These are phyloP conservation scores for Canariomyces notabilis DNA, from an alignment of 2,329 filamentous ascomycete species.

Conservation along the genomic window DNA sequence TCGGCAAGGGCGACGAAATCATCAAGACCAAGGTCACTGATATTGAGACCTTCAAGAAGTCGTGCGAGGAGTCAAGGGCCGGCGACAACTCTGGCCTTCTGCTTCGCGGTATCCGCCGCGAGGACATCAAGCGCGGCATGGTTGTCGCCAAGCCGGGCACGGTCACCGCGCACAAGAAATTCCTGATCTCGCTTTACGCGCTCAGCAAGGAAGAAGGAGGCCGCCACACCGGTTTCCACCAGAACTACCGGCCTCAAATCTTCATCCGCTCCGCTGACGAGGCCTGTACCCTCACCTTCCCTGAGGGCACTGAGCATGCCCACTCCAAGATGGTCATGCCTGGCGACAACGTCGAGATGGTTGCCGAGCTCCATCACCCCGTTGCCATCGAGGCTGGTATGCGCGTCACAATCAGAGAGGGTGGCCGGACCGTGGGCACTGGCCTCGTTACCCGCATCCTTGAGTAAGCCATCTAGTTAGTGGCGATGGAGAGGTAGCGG, in stretches of 20 bases:
- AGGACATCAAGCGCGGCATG: constrained; percentile 94
- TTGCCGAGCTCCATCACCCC: constrained; percentile 77
- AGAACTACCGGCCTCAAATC: constrained; percentile 96
- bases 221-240: constrained; percentile 88
- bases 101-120: constrained; percentile 90
- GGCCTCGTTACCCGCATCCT: constrained; percentile 73
- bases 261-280: constrained; percentile 90
- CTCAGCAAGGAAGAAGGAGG: constrained; percentile 97
- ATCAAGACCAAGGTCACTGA: constrained; percentile 99
- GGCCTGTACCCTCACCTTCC: constrained; percentile 75
- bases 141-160: constrained; percentile 78
- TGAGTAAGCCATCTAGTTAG: constrained; percentile 38
- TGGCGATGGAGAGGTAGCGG: constrained; percentile 9
- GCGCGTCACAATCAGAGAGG: constrained; percentile 97
- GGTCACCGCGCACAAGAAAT: constrained; percentile 83
- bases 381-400: constrained; percentile 86
- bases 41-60: constrained; percentile 99
- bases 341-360: constrained; percentile 98
- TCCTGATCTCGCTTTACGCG: constrained; percentile 94
- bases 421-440: constrained; percentile 82
- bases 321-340: constrained; percentile 85
- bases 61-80: constrained; percentile 90
- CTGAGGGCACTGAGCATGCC: constrained; percentile 71
- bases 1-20: constrained; percentile 74
- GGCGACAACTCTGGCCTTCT: constrained; percentile 98